Evolutionary conservation across 1,139 yeast species (phyloP).

Genomic region (Candida sanyaensis): DNA sequence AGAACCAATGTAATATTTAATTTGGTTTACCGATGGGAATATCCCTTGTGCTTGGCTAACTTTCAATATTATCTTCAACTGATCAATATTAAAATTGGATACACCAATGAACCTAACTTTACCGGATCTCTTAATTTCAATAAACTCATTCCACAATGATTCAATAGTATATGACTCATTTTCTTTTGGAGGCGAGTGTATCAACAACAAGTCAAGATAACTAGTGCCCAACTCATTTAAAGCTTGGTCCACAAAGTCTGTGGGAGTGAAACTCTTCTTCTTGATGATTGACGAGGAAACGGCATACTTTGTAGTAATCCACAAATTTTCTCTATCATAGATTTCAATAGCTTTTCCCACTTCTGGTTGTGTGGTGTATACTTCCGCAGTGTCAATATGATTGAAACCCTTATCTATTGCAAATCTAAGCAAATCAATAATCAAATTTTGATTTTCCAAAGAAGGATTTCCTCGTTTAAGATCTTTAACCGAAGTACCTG

Average conservation of each 20-base stretch:
- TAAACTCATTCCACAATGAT: constrained; percentile 53
- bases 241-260: constrained; percentile 34
- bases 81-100: constrained; percentile 55
- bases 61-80: constrained; percentile 47
- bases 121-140: constrained; percentile 36
- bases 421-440: constrained; percentile 43
- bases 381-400: constrained; percentile 42
- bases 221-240: constrained; percentile 35
- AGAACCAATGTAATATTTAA: constrained; percentile 36
- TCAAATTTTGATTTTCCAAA: constrained; percentile 29
- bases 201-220: constrained; percentile 51
- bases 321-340: constrained; percentile 44
- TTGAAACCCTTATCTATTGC: constrained; percentile 34
- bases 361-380: constrained; percentile 35
- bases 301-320: constrained; percentile 56
- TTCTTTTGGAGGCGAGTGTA: constrained; percentile 42
- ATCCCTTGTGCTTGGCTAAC: constrained; percentile 36
- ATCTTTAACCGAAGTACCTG: constrained; percentile 66
- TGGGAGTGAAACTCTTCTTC: constrained; percentile 23
- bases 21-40: constrained; percentile 66
- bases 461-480: constrained; percentile 37
- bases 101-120: constrained; percentile 53
- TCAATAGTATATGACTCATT: constrained; percentile 43
- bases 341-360: constrained; percentile 30
- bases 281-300: constrained; percentile 45